Evolutionary conservation across 805 yeast genomes (phyloP), one percentile per base, ranked within the genome.

Genomic region (Lipomyces starkeyi): DNA sequence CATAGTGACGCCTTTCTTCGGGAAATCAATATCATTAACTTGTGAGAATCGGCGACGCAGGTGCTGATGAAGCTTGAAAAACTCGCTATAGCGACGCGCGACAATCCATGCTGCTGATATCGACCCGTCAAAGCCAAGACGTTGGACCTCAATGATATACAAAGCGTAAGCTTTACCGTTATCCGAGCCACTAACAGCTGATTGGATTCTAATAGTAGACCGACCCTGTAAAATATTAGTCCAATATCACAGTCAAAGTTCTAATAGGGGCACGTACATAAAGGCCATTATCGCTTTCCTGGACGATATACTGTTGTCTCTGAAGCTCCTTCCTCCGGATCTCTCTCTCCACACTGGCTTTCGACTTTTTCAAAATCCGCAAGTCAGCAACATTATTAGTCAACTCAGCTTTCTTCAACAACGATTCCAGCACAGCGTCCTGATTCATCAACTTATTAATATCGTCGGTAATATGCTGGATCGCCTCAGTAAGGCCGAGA

Each of bases 41-140:
- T 78, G 80, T 0, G 87, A 83, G 72, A 87, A 88, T 57, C 78
- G 80, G 2, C 77, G 76, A 65, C 83, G 85, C 72, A 93, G 78
- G 69, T 90, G 87, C 68, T 86, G 86, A 75, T 93, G 87, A 43
- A 93, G 80, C 69, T 84, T 85, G 78, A 83, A 87, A 77, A 93
- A 93, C 75, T 94, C 97, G 73, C 91, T 91, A 75, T 88, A 93
- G 66, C 98, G 81, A 72, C 97, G 80, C 0, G 97, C 94, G n/a
- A 93, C 90, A 63, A 91, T 87, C 98, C 98, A 94, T 0, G 91
- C 90, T 0, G 93, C 91, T 1, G 85, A 81, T 4, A 83, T 82
- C 7, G 80, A 76, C 2, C 80, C 83, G 2, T 85, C 85, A 0
- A 66, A 68, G 0, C 76, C 73, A 9, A 74, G 80, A 76, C 87